These are phyloP conservation scores for Apophysomyces trapeziformis DNA, from an alignment of 371 early-diverging fungal species.

Conservation along the genomic window DNA sequence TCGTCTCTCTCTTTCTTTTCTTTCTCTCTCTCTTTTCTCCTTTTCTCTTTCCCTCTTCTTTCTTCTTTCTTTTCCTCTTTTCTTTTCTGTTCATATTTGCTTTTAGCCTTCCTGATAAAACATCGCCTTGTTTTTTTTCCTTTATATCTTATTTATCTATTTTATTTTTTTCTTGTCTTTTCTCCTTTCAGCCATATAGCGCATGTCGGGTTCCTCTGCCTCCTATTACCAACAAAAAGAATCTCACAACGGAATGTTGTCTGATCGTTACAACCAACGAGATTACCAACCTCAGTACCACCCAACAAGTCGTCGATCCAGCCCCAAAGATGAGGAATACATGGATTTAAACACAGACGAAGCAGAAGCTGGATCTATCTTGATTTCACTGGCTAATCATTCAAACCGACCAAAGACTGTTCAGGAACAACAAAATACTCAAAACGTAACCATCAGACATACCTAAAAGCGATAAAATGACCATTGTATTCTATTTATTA, in stretches of 20 bases:
- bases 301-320: conserved; percentile 3
- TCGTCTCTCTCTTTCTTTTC: background rate
- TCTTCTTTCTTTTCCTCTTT: conserved; percentile 8
- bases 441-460: background rate
- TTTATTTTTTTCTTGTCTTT: background rate
- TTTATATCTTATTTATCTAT: background rate
- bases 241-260: background rate
- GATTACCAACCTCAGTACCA: conserved; percentile 6
- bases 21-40: background rate
- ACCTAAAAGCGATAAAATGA: background rate
- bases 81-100: background rate
- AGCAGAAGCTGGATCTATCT: conserved; percentile 46
- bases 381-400: conserved; percentile 42
- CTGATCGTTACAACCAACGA: conserved; percentile 3
- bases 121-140: background rate
- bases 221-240: conserved; percentile 2
- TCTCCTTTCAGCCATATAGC: background rate
- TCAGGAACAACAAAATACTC: background rate
- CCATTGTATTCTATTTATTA: background rate
- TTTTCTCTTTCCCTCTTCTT: background rate
- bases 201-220: conserved; percentile 1
- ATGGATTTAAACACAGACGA: conserved; percentile 33
- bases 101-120: background rate
- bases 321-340: conserved; percentile 5
- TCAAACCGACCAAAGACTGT: conserved; percentile 1